These are phyloP conservation scores for Penicillium robsamsonii DNA, from an alignment of 495 filamentous ascomycete species.

Conservation along the genomic window DNA sequence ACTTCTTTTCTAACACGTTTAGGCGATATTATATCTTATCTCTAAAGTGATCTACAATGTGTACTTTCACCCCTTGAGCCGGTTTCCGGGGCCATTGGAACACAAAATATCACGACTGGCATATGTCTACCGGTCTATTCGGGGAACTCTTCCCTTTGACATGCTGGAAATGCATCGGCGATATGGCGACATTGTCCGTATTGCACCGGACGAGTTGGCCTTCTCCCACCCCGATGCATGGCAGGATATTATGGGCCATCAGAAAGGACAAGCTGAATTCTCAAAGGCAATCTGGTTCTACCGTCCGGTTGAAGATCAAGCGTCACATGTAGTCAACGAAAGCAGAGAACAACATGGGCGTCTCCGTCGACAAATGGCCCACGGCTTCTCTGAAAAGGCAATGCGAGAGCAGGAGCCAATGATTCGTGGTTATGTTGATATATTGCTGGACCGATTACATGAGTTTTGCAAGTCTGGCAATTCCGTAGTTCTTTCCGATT, in stretches of 20 bases:
- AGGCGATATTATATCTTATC: constrained; percentile 5
- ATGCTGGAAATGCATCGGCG: constrained; percentile 44
- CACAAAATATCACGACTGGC: not conserved
- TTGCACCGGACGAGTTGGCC: constrained; percentile 52
- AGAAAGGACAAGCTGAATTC: constrained; percentile 18
- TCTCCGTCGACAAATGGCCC: constrained; percentile 47
- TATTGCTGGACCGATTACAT: constrained; percentile 43
- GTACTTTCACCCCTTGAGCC: constrained; percentile 44
- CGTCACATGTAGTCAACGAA: constrained; percentile 25
- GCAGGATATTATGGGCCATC: constrained; percentile 55
- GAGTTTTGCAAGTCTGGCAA: constrained; percentile 24
- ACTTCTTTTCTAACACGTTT: not conserved
- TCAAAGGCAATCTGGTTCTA: constrained; percentile 23
- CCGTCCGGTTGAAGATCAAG: constrained; percentile 9
- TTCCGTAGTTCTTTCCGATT: constrained; percentile 45
- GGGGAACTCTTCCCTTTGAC: constrained; percentile 30
- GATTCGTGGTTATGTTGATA: constrained; percentile 42
- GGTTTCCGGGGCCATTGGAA: constrained; percentile 41
- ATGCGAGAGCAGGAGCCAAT: constrained; percentile 45
- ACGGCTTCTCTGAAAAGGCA: constrained; percentile 52
- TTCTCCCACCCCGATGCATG: constrained; percentile 50
- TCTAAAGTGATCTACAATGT: constrained; percentile 38
- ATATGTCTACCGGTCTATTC: not conserved
- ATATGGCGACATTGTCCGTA: constrained; percentile 56
- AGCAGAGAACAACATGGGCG: constrained; percentile 38